Conservation (phyloP, 768 basidiomycete species). For the Trametes cinnabarina region DNA sequence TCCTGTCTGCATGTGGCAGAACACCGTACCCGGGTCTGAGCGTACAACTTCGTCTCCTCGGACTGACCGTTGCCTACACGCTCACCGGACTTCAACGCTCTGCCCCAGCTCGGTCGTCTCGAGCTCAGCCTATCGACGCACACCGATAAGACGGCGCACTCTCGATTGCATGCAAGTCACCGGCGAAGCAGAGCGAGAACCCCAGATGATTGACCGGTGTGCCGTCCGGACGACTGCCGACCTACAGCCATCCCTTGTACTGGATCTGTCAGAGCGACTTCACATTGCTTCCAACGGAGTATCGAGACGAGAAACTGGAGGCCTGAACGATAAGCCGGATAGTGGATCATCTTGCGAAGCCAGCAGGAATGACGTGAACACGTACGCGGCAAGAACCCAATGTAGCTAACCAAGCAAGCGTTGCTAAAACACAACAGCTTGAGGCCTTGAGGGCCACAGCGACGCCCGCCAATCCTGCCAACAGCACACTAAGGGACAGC, state of each 20-base stretch:
- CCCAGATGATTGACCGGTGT: too few relatives aligned
- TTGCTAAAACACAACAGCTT: too few relatives aligned
- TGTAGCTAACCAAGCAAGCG: too few relatives aligned
- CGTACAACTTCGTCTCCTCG: slow-evolving; percentile 6
- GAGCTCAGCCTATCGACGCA: too few relatives aligned
- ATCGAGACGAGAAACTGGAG: neutral
- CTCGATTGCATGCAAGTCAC: neutral
- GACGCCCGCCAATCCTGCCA: too few relatives aligned
- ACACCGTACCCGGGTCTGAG: neutral
- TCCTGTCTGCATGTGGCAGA: neutral
- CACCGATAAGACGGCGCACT: too few relatives aligned
- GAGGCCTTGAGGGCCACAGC: too few relatives aligned
- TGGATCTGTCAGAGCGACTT: neutral
- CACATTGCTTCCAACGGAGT: neutral
- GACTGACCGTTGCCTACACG: neutral
- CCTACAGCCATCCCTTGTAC: neutral
- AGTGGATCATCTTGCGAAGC: slow-evolving; percentile 6
- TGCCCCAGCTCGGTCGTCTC: too few relatives aligned
- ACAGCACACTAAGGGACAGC: too few relatives aligned
- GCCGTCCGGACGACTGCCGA: too few relatives aligned
- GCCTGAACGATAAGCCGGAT: neutral
- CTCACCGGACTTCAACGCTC: neutral
- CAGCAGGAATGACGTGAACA: slow-evolving; percentile 3
- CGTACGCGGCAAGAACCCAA: neutral
- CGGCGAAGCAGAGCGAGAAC: too few relatives aligned